These are phyloP conservation scores for Xylariales sp. DNA, from an alignment of 2,329 filamentous ascomycete species.

Conservation along the genomic window DNA sequence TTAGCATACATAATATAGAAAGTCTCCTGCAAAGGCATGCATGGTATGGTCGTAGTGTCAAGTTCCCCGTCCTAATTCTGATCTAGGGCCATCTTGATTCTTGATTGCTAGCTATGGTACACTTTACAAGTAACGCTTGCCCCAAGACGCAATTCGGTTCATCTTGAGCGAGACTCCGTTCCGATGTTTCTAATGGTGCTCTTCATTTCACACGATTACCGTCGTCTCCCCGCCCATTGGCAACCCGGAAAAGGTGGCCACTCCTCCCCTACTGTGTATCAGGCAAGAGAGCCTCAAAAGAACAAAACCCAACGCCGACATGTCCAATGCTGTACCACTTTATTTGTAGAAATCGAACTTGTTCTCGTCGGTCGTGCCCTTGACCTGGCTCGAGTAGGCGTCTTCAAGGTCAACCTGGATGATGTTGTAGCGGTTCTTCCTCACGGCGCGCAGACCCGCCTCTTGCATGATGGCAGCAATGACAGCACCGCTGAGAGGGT, in stretches of 20 bases:
- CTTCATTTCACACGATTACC: too few species aligned
- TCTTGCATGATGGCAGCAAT: slow-evolving; percentile 99
- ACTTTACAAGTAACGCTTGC: too few species aligned
- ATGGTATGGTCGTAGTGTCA: too few species aligned
- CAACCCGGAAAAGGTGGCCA: neutral
- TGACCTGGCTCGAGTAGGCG: slow-evolving; percentile 95
- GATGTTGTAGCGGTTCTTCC: slow-evolving; percentile 99
- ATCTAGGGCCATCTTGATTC: neutral
- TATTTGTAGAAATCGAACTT: slow-evolving; percentile 94
- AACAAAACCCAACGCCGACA: neutral
- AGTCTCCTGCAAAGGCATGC: too few species aligned
- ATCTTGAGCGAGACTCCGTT: too few species aligned
- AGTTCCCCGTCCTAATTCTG: too few species aligned
- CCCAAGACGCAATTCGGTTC: too few species aligned
- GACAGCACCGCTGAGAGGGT: slow-evolving; percentile 89
- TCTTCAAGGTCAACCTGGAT: slow-evolving; percentile 96
- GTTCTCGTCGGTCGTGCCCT: slow-evolving; percentile 62
- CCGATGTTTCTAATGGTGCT: too few species aligned
- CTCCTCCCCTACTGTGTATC: too few species aligned
- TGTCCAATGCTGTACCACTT: slow-evolving; percentile 11
- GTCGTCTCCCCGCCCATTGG: too few species aligned
- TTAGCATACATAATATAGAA: too few species aligned
- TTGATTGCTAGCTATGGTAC: slow-evolving; percentile 10
- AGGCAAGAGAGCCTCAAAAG: too few species aligned
- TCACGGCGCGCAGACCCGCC: slow-evolving; percentile 85